Evolutionary conservation across 768 basidiomycete species (phyloP), one percentile per base, ranked within the genome.

Genomic region (Hemileccinum impolitum): DNA sequence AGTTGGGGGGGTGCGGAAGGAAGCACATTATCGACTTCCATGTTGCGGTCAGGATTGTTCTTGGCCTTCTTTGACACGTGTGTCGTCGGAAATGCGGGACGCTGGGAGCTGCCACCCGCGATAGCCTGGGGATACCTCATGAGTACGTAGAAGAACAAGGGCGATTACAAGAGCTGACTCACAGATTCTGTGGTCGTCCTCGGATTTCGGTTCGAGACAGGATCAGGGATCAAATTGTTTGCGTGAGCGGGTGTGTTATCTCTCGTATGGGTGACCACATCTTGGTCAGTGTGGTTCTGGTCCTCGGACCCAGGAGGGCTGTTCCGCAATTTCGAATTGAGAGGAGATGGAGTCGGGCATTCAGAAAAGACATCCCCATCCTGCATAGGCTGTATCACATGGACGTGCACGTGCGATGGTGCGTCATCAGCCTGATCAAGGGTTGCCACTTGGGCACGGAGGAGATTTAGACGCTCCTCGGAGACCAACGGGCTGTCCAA

Each of bases 391-490:
- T 39, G 43, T 6, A 40, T 19, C 21, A 26, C 35, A 40, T 47
- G 39, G 23, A 31, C 40, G 17, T n/a, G 43, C 37, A 47, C 41
- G 21, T 58, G 49, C 12, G 49, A 12, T 19, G 53, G 14, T 31
- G 32, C 34, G 30, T 47, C 55, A 39, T 46, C 35, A 9, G n/a
- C 46, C 15, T 47, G 51, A 21, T 31, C 46, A 41, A 66, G 58
- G 5, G 54, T 54, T 17, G 48, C 48, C 7, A 62, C 48, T 34
- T 60, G 48, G 4, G 43, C 50, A 5, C 55, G 57, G 6, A 68
- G 40, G 8, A 47, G 55, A n/a, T 54, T 18, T 18, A 60, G 35
- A 30, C 62, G 65, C 47, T 69, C 65, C 53, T 59, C 56, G 62
- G 67, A 62, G 14, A 62, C 47, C 17, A 54, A 25, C 18, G 64